A percentile compares a stretch with the other conserved stretches of the same genome.
Evolutionary conservation across 2,329 filamentous ascomycete genomes (phyloP).

Genomic region (Fusarium abutilonis): DNA sequence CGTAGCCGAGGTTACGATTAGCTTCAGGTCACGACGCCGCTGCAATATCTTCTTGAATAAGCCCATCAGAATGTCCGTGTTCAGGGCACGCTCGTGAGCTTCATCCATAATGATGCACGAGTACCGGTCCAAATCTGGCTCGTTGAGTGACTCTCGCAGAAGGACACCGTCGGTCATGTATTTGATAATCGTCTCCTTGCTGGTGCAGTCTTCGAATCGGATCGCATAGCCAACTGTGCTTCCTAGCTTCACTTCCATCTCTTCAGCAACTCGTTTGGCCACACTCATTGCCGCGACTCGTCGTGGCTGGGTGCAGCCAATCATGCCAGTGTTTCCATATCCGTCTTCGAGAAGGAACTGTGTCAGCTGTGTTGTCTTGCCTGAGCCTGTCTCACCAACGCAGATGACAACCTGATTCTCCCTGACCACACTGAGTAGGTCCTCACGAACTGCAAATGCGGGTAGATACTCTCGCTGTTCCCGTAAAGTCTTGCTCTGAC

Average conservation of each 20-base stretch:
- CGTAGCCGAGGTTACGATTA: slow-evolving; percentile 97
- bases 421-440: slow-evolving; percentile 87
- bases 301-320: slow-evolving; percentile 94
- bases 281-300: slow-evolving; percentile 99
- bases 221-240: slow-evolving; percentile 94
- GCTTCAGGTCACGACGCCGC: slow-evolving; percentile 86
- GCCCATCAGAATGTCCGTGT: slow-evolving; percentile 97
- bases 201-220: slow-evolving; percentile 97
- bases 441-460: slow-evolving; percentile 95
- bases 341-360: slow-evolving; percentile 97
- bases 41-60: slow-evolving; percentile 97
- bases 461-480: slow-evolving; percentile 95
- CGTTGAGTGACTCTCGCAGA: slow-evolving; percentile 89
- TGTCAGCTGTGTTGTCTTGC: slow-evolving; percentile 96
- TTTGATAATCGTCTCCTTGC: slow-evolving; percentile 94
- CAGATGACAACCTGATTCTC: slow-evolving; percentile 98
- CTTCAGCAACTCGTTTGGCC: slow-evolving; percentile 95
- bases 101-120: slow-evolving; percentile 99
- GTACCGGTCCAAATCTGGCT: slow-evolving; percentile 92
- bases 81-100: slow-evolving; percentile 94
- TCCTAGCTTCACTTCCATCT: slow-evolving; percentile 94
- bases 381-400: slow-evolving; percentile 95
- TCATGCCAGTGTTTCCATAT: slow-evolving; percentile 86
- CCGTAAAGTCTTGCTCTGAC: slow-evolving; percentile 85
- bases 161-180: slow-evolving; percentile 99